Evolutionary conservation across 2,329 filamentous ascomycete species (phyloP).

Genomic region (Aspergillus sp.): DNA sequence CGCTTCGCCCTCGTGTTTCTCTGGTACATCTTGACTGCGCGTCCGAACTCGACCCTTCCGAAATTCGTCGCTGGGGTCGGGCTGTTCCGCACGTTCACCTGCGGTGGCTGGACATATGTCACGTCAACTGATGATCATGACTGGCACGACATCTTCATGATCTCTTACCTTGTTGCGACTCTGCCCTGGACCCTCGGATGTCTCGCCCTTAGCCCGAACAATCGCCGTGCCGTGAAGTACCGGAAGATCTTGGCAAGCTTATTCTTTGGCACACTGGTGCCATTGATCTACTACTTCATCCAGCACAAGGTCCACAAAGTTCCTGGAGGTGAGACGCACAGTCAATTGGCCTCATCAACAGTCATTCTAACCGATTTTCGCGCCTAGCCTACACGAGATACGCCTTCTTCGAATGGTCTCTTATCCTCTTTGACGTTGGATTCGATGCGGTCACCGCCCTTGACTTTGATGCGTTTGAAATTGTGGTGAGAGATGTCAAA

Average conservation of each 20-base stretch:
- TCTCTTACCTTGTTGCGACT: slow-evolving; percentile 91
- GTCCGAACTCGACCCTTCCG: slow-evolving; percentile 71
- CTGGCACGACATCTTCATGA: slow-evolving; percentile 99
- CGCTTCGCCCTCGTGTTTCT: slow-evolving; percentile 86
- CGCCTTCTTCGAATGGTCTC: slow-evolving; percentile 95
- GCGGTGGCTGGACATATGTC: slow-evolving; percentile 97
- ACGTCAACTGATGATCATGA: slow-evolving; percentile 98
- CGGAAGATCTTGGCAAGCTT: slow-evolving; percentile 77
- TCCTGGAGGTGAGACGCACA: slow-evolving; percentile 70
- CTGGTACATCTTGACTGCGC: slow-evolving; percentile 86
- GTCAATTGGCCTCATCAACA: background rate
- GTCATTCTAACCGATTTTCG: slow-evolving; percentile 5
- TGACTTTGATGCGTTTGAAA: slow-evolving; percentile 86
- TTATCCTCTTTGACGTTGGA: slow-evolving; percentile 91
- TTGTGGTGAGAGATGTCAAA: slow-evolving; percentile 84
- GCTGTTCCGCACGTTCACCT: slow-evolving; percentile 84
- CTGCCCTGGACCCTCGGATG: slow-evolving; percentile 94
- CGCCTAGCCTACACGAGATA: slow-evolving; percentile 87
- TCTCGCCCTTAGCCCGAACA: slow-evolving; percentile 80
- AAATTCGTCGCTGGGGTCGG: slow-evolving; percentile 79
- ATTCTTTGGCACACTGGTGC: slow-evolving; percentile 89
- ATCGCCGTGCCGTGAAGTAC: slow-evolving; percentile 79
- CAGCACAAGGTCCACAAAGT: slow-evolving; percentile 97
- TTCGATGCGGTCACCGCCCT: slow-evolving; percentile 94
- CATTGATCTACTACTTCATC: slow-evolving; percentile 94